Percentiles rank a stretch among this genome's conserved stretches.
phyloP scores from a whole-genome alignment of 2,329 filamentous ascomycete genomes.

The Mariannaea elegans region DNA sequence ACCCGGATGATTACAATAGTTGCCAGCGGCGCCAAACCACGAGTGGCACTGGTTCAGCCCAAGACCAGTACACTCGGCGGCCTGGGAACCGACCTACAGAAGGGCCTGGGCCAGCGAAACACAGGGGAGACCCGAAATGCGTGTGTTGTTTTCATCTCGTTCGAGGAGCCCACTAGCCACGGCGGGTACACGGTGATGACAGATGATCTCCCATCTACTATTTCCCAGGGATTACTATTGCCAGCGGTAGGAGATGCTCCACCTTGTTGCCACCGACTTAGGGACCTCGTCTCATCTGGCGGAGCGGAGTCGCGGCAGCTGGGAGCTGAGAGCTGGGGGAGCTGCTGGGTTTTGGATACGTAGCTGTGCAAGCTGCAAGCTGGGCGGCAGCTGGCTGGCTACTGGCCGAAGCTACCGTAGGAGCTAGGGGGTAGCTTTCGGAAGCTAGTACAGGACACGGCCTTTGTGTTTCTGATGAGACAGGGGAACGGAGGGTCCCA shows the following conservation, averaged over 20 bases:
- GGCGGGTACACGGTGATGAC: constrained; percentile 29
- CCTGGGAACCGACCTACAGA: constrained; percentile 27
- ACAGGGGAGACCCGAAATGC: constrained; percentile 19
- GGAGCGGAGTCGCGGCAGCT: constrained; percentile 25
- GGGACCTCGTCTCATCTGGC: constrained; percentile 32
- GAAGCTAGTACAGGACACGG: constrained; percentile 26
- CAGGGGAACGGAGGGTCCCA: constrained; percentile 28
- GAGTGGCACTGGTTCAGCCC: constrained; percentile 27
- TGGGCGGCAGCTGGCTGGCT: constrained; percentile 23
- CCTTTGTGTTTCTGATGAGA: constrained; percentile 36
- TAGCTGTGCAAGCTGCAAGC: not conserved
- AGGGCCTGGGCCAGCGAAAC: constrained; percentile 15
- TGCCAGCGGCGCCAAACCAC: constrained; percentile 31
- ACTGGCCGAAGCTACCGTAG: constrained; percentile 35
- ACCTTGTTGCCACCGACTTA: constrained; percentile 20
- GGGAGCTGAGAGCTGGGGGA: constrained; percentile 31
- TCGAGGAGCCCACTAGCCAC: constrained; percentile 27
- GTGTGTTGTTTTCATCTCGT: constrained; percentile 32
- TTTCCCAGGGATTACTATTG: constrained; percentile 14
- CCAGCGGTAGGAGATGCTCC: constrained; percentile 30
- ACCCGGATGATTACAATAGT: constrained; percentile 34
- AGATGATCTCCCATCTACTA: constrained; percentile 30
- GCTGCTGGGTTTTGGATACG: constrained; percentile 21
- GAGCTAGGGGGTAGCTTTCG: constrained; percentile 25
- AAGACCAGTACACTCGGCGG: constrained; percentile 3